Evolutionary conservation across 2,329 filamentous ascomycete species (phyloP).

Genomic region (Aspergillus chevalieri): DNA sequence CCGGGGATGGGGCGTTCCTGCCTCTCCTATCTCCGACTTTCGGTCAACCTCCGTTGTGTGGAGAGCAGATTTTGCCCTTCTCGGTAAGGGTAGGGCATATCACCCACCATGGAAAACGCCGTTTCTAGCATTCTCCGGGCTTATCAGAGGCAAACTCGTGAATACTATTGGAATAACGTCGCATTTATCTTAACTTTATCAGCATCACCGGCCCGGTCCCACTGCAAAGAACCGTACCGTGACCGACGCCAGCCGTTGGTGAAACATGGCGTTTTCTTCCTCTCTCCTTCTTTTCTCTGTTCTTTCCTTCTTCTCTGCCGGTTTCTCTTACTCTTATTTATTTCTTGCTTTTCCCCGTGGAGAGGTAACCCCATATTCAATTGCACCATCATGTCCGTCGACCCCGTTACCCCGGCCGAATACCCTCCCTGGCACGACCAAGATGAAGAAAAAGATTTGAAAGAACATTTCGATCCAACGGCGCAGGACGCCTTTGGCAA

Average conservation of each 20-base stretch:
- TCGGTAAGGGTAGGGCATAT: too few relatives aligned
- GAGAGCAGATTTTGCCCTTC: neutral
- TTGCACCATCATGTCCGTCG: neutral
- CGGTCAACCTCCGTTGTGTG: neutral
- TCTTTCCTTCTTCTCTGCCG: neutral
- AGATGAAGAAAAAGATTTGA: constrained; percentile 1
- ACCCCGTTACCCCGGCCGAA: neutral
- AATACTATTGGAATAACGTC: too few relatives aligned
- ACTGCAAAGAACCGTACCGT: too few relatives aligned
- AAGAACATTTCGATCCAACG: constrained; percentile 1
- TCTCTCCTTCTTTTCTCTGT: neutral
- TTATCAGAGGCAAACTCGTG: too few relatives aligned
- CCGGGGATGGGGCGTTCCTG: too few relatives aligned
- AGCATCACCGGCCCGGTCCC: too few relatives aligned
- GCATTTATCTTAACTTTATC: too few relatives aligned
- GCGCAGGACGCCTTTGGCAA: constrained; percentile 30
- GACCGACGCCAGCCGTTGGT: too few relatives aligned
- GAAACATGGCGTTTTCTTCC: neutral
- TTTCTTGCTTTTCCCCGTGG: neutral
- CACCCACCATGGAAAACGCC: too few relatives aligned
- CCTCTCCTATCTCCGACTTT: neutral
- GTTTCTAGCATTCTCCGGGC: too few relatives aligned
- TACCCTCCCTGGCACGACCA: neutral
- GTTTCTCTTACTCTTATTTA: neutral
- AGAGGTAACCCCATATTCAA: neutral